Evolutionary conservation across 2,329 filamentous ascomycete species (phyloP), one percentile per base, ranked within the genome.

Genomic region (Clonostachys rosea): DNA sequence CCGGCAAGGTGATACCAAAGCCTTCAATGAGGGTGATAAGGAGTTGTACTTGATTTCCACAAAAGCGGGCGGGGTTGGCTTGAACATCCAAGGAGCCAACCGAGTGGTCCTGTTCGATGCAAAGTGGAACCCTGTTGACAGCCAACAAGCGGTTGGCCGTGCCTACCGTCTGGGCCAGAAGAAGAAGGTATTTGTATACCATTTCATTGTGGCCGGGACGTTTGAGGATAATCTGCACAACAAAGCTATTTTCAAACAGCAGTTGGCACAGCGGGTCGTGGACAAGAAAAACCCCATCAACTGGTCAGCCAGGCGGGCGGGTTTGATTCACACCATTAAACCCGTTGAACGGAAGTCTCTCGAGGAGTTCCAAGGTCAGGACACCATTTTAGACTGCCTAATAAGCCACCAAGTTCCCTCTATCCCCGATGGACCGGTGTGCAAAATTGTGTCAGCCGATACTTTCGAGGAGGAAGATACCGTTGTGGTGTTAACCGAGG

Each of bases 61-160:
- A 1, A 83, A 67, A 50, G 89, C 91, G 9, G 91, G 91, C 18
- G 89, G 90, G 0, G 70, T 91, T 2, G 91, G 91, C 0, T 72
- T 96, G 44, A 96, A 96, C 50, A 86, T 96, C 12, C 80, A 81
- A 39, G 84, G 86, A 2, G 91, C 91, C 2, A 96, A 91, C 60
- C 81, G 91, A 17, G 88, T 96, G 2, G 78, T 96, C 17, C 86
- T 96, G 17, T 87, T 95, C 47, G 91, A 96, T 61, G 89, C 87
- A 58, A 75, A 77, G 50, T 96, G 84, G 68, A 94, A 91, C 52
- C 91, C 91, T 0, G 78, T 83, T 6, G 76, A 84, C 59, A 91
- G 96, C 63, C 85, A 91, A 57, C 91, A 96, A 65, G 91, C 91
- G 2, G 81, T 96, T 44, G 91, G 90, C 3, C 79, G 91, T 46